These are phyloP conservation scores for Isoetes taiwanensis DNA, from an alignment of 75 land plant species.

Conservation along the genomic window DNA sequence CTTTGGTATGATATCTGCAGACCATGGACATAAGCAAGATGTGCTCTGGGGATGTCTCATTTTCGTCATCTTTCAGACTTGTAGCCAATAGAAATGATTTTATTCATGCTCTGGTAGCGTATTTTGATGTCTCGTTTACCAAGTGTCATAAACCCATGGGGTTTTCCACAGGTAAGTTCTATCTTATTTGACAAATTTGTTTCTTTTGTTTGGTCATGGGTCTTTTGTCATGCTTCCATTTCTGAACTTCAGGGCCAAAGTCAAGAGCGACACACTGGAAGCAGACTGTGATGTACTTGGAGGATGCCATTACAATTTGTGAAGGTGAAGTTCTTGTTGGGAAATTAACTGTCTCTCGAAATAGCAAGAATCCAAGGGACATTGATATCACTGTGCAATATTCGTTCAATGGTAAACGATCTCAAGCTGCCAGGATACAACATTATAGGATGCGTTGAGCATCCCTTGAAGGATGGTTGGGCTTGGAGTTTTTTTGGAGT, in stretches of 20 bases:
- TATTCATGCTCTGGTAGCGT: constrained; percentile 93
- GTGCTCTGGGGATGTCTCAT: constrained; percentile 86
- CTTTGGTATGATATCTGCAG: constrained; percentile 26
- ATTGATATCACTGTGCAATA: constrained; percentile 76
- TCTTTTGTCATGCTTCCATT: not conserved
- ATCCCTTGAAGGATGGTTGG: no score
- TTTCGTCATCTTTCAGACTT: constrained; percentile 89
- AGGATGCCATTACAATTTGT: constrained; percentile 84
- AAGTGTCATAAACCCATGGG: constrained; percentile 81
- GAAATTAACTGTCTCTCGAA: constrained; percentile 62
- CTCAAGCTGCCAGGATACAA: constrained; percentile 53
- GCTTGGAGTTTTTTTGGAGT: no score
- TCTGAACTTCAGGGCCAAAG: constrained; percentile 57
- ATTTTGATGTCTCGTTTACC: constrained; percentile 94
- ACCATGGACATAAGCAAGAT: constrained; percentile 96
- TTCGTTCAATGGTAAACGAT: constrained; percentile 54
- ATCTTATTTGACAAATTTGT: not conserved
- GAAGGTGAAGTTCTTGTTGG: constrained; percentile 76
- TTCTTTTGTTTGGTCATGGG: not conserved
- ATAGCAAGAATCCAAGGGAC: constrained; percentile 86
- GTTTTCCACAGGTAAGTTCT: constrained; percentile 76
- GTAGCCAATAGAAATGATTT: constrained; percentile 83
- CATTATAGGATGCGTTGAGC: constrained; percentile 78
- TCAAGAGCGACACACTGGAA: constrained; percentile 94
- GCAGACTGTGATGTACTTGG: constrained; percentile 90